phyloP scores from a whole-genome alignment of 345 rosid species.

The Mercurialis annua region DNA sequence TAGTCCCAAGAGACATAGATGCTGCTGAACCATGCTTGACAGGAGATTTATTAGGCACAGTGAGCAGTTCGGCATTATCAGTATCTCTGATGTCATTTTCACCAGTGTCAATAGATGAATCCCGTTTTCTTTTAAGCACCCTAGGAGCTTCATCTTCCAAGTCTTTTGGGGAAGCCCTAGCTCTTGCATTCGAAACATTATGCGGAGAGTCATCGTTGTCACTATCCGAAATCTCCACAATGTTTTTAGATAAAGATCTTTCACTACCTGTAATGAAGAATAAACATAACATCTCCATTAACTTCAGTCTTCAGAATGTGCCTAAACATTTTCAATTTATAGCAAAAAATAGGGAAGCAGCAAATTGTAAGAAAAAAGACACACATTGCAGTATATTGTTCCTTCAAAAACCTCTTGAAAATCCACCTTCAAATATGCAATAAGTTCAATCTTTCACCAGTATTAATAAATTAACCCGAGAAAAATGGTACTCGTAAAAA shows the following conservation, averaged over 20 bases:
- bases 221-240: slow-evolving; percentile 33
- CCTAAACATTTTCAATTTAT: neutral
- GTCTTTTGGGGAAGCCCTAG: neutral
- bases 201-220: slow-evolving; percentile 32
- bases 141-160: neutral
- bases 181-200: slow-evolving; percentile 11
- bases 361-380: neutral
- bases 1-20: slow-evolving; percentile 8
- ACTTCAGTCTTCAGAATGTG: neutral
- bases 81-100: slow-evolving; percentile 7
- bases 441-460: too few species aligned
- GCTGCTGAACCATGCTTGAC: slow-evolving; percentile 1
- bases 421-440: too few species aligned
- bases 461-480: too few species aligned
- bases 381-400: neutral
- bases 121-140: slow-evolving; percentile 34
- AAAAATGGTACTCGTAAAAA: too few species aligned
- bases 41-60: slow-evolving; percentile 9
- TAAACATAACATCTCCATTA: neutral
- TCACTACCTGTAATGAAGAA: slow-evolving; percentile 16
- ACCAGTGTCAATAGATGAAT: neutral
- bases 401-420: too few species aligned
- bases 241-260: slow-evolving; percentile 5
- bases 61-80: neutral
- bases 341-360: neutral